phyloP scores from a whole-genome alignment of 768 basidiomycete species.

The Fomitopsis serialis region DNA sequence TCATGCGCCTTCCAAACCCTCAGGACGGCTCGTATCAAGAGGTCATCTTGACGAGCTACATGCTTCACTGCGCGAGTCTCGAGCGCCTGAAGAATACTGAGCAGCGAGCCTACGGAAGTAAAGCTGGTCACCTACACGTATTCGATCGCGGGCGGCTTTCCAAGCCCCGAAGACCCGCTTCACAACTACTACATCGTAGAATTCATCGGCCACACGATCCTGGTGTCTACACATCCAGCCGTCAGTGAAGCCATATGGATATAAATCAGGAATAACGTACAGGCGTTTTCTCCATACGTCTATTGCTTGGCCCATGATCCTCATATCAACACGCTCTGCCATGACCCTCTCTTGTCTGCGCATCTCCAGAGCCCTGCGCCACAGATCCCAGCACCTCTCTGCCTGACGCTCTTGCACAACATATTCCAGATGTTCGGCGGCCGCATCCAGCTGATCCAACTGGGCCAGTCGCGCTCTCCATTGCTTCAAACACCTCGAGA shows the following conservation, averaged over 20 bases:
- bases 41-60: slow-evolving; percentile 48
- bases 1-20: slow-evolving; percentile 69
- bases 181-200: slow-evolving; percentile 36
- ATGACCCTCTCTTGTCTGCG: slow-evolving; percentile 41
- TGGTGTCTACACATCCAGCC: slow-evolving; percentile 33
- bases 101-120: background rate
- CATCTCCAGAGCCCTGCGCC: slow-evolving; percentile 45
- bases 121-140: slow-evolving; percentile 38
- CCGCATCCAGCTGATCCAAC: slow-evolving; percentile 39
- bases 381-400: slow-evolving; percentile 47
- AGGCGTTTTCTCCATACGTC: slow-evolving; percentile 50
- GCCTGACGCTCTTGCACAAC: slow-evolving; percentile 32
- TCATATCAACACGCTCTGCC: slow-evolving; percentile 36
- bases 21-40: slow-evolving; percentile 52
- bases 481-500: slow-evolving; percentile 36
- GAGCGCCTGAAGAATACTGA: slow-evolving; percentile 36
- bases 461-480: slow-evolving; percentile 48
- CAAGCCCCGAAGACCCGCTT: slow-evolving; percentile 47
- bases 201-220: slow-evolving; percentile 36
- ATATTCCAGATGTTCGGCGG: slow-evolving; percentile 45
- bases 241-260: background rate
- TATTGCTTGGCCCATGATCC: slow-evolving; percentile 45
- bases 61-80: slow-evolving; percentile 55
- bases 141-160: slow-evolving; percentile 45
- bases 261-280: slow-evolving; percentile 32